Base-by-base conservation (phyloP, 768 basidiomycete genomes). In the Paxillus ammoniavirescens region DNA sequence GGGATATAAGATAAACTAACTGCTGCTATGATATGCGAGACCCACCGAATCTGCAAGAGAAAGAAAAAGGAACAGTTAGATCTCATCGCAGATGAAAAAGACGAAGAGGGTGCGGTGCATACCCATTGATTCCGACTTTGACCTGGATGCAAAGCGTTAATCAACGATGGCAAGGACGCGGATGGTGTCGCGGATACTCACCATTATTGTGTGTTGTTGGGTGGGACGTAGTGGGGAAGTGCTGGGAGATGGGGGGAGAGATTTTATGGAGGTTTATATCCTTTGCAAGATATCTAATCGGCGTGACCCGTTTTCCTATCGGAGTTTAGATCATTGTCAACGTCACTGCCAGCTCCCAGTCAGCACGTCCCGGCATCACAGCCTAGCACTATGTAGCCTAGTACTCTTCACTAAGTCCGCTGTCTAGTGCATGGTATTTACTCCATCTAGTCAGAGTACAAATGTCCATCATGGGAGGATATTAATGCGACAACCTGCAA, bases 51-150 rank as follows among this genome's bases (percentile, higher is more conserved):
- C 88, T 51, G 62, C 48, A 61, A 52, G 10, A 61, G 6, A 55
- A 44, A 50, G 41, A 46, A 53, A n/a, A 40, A 9, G n/a, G 18
- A 41, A 15, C 18, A 47, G 53, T 68, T 21, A 66, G 55, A 58
- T 59, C 23, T 44, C 28, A 47, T 52, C 4, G 8, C 50, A 56
- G 21, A 26, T 26, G 26, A 26, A 23, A 21, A 50, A n/a, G 49
- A 26, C 23, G 50, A 58, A 17, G 52, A 49, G n/a, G n/a, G n/a
- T n/a, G n/a, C n/a, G n/a, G n/a, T 36, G 61, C 83, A 62, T 77
- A 95, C 92, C 93, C 93, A 77, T 97, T 97, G 80, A 97, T 97
- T 65, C 94, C 94, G 72, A 94, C 93, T 76, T 91, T 89, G 77
- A 93, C 86, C 72, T 77, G 43, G 4, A 33, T 77, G 42, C 5